phyloP scores from a whole-genome alignment of 306 rosid genomes.

The Lotus japonicus region DNA sequence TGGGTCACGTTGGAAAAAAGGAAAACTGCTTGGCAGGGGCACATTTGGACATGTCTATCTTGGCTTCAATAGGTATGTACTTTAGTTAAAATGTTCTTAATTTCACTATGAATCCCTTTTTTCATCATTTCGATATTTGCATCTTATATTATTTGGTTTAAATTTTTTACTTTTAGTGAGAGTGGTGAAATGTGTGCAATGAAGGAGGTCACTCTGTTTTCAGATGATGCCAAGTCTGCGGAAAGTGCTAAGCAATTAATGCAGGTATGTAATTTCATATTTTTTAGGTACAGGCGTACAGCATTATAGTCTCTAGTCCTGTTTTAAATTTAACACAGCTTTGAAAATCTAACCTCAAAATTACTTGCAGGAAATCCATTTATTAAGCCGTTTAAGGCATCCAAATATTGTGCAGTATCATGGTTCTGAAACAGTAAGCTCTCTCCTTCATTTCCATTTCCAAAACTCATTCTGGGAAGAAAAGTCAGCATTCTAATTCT shows the following conservation, averaged over 20 bases:
- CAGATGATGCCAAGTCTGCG: constrained; percentile 94
- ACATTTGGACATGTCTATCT: constrained; percentile 96
- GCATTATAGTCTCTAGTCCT: constrained; percentile 22
- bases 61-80: constrained; percentile 78
- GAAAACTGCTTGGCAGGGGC: constrained; percentile 90
- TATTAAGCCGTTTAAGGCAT: constrained; percentile 90
- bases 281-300: neutral
- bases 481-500: constrained; percentile 9
- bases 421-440: constrained; percentile 86
- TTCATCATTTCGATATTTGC: neutral
- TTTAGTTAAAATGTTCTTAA: constrained; percentile 8
- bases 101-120: neutral
- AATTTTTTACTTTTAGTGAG: constrained; percentile 46
- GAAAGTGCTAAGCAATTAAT: constrained; percentile 93
- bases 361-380: constrained; percentile 75
- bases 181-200: constrained; percentile 99
- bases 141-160: constrained; percentile 9
- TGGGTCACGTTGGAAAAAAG: constrained; percentile 96
- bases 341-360: constrained; percentile 23
- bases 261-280: constrained; percentile 71
- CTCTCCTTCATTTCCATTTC: constrained; percentile 14
- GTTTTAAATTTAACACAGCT: constrained; percentile 15
- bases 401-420: constrained; percentile 95
- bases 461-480: neutral
- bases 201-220: constrained; percentile 97